Base-by-base conservation (phyloP, 1,284 basidiomycete genomes). In the Fomitopsis palustris region DNA sequence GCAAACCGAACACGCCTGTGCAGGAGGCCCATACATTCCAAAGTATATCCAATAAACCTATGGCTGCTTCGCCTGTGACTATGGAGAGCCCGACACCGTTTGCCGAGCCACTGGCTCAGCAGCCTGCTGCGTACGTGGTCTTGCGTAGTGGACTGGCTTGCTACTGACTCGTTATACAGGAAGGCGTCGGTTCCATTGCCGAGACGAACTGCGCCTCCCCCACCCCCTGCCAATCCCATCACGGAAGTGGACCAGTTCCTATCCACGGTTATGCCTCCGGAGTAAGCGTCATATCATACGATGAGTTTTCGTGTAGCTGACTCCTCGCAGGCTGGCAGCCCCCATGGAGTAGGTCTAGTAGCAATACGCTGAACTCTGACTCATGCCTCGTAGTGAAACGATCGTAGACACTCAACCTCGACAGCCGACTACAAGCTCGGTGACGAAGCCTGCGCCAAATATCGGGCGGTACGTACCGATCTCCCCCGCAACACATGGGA, bases 181-280 rank as follows among this genome's bases (percentile, higher is more conserved):
- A 58, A 62, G 7, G 23, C 49, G n/a, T 6, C 42, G 7, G 23
- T 62, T 5, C 59, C 62, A 6, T 57, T 65, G 38, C 64, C 64
- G 27, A 61, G 64, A 4, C 62, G 62, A 16, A 52, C 55, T 12
- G 49, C 45, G 7, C n/a, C 55, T 23, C 38, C 41, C 21, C 29
- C 35, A 35, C 25, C 31, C 2, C 29, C 57, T 23, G 2, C 37
- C 14, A 19, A 33, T 4, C 9, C 58, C 2, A 53, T 58, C 27
- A 49, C 60, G 1, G 70, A 70, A 58, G 74, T 71, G 31, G 71
- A 77, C 23, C 59, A 61, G 3, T 80, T 81, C 57, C 65, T 81
- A 17, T 57, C 52, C 0, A 57, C 45, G 4, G 67, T 80, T 6
- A 81, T 81, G 78, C 78, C 77, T 19, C n/a, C 69, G 14, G 69